phyloP scores from a whole-genome alignment of 768 basidiomycete genomes.

The Albatrellus ellisii region DNA sequence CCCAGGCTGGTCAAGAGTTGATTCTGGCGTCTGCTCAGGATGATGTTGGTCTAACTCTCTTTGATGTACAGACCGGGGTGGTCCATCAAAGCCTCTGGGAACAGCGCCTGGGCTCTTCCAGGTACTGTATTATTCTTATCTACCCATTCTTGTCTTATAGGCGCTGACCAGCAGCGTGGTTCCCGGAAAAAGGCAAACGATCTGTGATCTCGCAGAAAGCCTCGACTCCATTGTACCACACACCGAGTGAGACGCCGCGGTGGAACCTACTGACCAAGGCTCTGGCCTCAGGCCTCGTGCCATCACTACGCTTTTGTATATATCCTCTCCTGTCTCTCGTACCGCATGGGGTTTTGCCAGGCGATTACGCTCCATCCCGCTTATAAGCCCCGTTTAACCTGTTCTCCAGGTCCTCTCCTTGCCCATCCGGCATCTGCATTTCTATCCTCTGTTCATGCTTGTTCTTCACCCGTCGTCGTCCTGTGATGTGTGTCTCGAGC shows the following conservation, averaged over 20 bases:
- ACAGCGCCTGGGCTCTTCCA: no score
- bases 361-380: constrained; percentile 11
- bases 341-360: constrained; percentile 9
- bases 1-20: constrained; percentile 1
- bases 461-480: constrained; percentile 16
- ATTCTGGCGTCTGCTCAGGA: no score
- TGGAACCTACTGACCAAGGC: constrained; percentile 1
- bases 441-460: constrained; percentile 14
- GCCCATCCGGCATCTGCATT: constrained; percentile 5
- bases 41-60: neutral
- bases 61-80: no score
- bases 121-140: no score
- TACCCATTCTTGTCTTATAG: constrained; percentile 1
- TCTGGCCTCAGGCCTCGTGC: constrained; percentile 11
- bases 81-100: no score
- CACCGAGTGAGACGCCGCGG: constrained; percentile 8
- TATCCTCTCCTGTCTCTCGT: constrained; percentile 2
- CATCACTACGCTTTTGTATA: constrained; percentile 6
- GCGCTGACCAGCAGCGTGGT: neutral
- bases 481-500: constrained; percentile 19
- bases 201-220: constrained; percentile 3
- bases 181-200: neutral
- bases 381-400: constrained; percentile 10
- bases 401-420: constrained; percentile 10
- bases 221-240: neutral